A percentile compares a stretch with the other conserved stretches of the same genome.
These are phyloP conservation scores for Ceratocystis albifundus DNA, from an alignment of 2,329 filamentous ascomycete genomes.

Conservation along the genomic window DNA sequence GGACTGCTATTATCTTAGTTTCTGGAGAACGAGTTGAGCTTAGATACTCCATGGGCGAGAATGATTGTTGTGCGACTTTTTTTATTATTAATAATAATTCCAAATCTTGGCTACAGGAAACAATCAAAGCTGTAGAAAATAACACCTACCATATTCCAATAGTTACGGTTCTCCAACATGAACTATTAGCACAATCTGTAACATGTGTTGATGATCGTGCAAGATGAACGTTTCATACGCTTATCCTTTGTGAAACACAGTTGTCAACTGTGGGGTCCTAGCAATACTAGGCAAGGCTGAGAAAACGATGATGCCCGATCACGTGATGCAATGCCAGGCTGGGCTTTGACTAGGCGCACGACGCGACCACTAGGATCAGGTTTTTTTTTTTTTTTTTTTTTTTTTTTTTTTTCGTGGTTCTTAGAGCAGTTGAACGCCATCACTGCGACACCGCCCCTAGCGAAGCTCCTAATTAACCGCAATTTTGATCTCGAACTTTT, in stretches of 20 bases:
- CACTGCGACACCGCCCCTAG: not conserved
- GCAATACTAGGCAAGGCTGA: slow-evolving; percentile 6
- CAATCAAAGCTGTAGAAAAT: too few species aligned
- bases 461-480: not conserved
- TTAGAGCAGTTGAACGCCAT: not conserved
- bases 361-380: not conserved
- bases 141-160: too few species aligned
- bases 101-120: too few species aligned
- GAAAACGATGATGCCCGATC: not conserved
- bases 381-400: slow-evolving; percentile 14
- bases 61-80: not conserved
- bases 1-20: not conserved
- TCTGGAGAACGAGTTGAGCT: slow-evolving; percentile 12
- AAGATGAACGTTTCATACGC: not conserved
- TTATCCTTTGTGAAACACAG: not conserved
- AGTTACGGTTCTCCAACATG: not conserved
- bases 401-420: not conserved
- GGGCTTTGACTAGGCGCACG: not conserved
- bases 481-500: not conserved
- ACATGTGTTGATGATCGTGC: not conserved
- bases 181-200: not conserved
- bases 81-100: too few species aligned
- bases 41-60: not conserved
- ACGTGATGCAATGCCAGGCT: slow-evolving; percentile 14
- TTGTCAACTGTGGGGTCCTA: not conserved